Evolutionary conservation across 768 basidiomycete genomes (phyloP).

Genomic region (Tylopilus felleus): DNA sequence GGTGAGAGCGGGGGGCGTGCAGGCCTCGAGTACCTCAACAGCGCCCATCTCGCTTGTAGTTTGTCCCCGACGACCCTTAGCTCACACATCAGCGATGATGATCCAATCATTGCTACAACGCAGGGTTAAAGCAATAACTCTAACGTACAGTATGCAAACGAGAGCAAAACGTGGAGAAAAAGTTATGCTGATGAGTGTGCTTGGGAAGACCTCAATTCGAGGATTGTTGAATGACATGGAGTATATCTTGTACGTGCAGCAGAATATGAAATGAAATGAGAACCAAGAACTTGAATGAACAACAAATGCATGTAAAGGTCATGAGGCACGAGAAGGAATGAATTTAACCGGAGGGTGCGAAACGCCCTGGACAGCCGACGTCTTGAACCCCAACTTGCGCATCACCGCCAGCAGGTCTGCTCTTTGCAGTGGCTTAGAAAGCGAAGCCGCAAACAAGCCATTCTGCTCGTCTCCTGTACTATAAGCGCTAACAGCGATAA

Average conservation of each 20-base stretch:
- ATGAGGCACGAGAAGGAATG: conserved; percentile 37
- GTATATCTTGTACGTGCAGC: conserved; percentile 29
- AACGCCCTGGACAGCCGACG: conserved; percentile 63
- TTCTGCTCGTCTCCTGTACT: conserved; percentile 67
- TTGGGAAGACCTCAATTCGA: conserved; percentile 22
- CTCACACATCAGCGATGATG: background rate
- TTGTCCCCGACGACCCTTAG: background rate
- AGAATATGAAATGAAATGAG: conserved; percentile 30
- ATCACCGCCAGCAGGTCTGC: conserved; percentile 77
- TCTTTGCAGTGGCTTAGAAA: conserved; percentile 89
- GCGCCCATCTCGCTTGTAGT: conserved; percentile 24
- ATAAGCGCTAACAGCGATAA: conserved; percentile 88
- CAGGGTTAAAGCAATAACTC: conserved; percentile 27
- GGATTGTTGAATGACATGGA: conserved; percentile 29
- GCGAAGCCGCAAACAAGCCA: conserved; percentile 73
- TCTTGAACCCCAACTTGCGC: conserved; percentile 89
- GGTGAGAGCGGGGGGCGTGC: background rate
- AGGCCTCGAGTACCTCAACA: conserved; percentile 2
- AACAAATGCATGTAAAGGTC: conserved; percentile 20
- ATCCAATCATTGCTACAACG: conserved; percentile 14
- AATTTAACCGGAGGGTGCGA: conserved; percentile 49
- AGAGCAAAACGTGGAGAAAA: conserved; percentile 16
- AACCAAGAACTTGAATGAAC: conserved; percentile 26
- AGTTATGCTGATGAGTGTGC: conserved; percentile 31
- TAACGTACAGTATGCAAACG: conserved; percentile 46